These are phyloP conservation scores for Aspergillus proliferans DNA, from an alignment of 2,329 filamentous ascomycete species.

Conservation along the genomic window DNA sequence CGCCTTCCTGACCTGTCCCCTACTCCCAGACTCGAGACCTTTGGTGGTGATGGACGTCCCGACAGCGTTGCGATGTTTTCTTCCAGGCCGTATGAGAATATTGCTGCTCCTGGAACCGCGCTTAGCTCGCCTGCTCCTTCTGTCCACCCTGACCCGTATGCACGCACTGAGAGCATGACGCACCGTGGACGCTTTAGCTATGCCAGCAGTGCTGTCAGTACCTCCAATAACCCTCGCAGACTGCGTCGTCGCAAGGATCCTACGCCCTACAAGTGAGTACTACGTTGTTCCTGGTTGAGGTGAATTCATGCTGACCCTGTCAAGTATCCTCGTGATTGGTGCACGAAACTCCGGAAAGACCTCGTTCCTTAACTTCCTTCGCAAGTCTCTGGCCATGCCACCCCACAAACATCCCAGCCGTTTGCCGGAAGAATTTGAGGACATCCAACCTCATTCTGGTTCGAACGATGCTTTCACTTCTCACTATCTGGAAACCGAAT, in stretches of 20 bases:
- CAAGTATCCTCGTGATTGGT: conserved; percentile 82
- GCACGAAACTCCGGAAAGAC: conserved; percentile 87
- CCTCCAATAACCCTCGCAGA: conserved; percentile 85
- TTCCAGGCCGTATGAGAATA: conserved; percentile 33
- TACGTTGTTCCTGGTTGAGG: not conserved
- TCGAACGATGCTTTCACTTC: conserved; percentile 66
- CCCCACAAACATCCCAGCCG: conserved; percentile 62
- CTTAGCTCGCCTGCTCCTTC: conserved; percentile 18
- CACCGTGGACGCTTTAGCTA: conserved; percentile 95
- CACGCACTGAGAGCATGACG: conserved; percentile 88
- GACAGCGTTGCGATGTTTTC: conserved; percentile 53
- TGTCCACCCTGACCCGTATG: conserved; percentile 67
- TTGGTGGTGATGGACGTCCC: conserved; percentile 58
- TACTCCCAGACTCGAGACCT: conserved; percentile 47
- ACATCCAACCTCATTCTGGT: conserved; percentile 50
- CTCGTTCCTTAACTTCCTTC: conserved; percentile 92
- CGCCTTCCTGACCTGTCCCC: conserved; percentile 44
- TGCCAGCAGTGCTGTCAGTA: conserved; percentile 83
- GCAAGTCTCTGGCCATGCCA: conserved; percentile 76
- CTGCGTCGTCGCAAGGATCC: conserved; percentile 94
- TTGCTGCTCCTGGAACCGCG: conserved; percentile 16
- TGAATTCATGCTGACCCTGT: conserved; percentile 2
- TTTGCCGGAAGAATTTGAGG: conserved; percentile 52
- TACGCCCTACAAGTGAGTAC: conserved; percentile 91
- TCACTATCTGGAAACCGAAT: conserved; percentile 88